Percentiles rank a stretch among this genome's conserved stretches.
These are phyloP conservation scores for Mikania micrantha DNA, from an alignment of 129 eudicot species.

Conservation along the genomic window DNA sequence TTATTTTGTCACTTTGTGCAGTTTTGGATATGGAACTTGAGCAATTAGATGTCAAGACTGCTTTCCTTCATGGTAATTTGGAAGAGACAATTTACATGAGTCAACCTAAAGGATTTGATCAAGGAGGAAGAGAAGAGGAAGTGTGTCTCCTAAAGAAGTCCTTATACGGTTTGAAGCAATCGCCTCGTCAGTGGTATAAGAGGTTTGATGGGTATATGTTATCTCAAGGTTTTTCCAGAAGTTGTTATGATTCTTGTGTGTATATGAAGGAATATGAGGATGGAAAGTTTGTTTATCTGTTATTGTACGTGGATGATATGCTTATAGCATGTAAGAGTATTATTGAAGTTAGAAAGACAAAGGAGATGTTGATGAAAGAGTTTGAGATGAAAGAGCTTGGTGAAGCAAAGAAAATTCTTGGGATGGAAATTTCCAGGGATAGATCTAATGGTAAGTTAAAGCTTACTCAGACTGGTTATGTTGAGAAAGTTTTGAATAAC, in stretches of 20 bases:
- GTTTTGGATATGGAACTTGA: neutral
- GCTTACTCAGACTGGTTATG: neutral
- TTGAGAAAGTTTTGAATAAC: neutral
- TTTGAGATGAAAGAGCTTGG: neutral
- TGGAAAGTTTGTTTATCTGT: neutral
- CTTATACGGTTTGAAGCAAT: neutral
- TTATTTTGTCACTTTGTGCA: too few relatives aligned
- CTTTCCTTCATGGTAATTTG: neutral
- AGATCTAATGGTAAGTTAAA: neutral
- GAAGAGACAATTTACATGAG: neutral
- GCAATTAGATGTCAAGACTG: neutral
- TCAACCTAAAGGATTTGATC: neutral
- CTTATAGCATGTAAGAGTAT: neutral
- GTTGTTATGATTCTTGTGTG: neutral
- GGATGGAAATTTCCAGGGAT: neutral
- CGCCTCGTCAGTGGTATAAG: neutral
- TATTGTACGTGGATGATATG: neutral
- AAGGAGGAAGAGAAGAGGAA: neutral
- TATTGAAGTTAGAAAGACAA: neutral
- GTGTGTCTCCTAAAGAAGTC: neutral
- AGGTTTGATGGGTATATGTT: neutral
- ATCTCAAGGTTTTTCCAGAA: neutral
- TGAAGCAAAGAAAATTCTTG: neutral
- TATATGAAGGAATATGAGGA: neutral
- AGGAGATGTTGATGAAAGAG: neutral